Conservation (phyloP, 1,284 basidiomycete genomes). For the Waitea zeae region DNA sequence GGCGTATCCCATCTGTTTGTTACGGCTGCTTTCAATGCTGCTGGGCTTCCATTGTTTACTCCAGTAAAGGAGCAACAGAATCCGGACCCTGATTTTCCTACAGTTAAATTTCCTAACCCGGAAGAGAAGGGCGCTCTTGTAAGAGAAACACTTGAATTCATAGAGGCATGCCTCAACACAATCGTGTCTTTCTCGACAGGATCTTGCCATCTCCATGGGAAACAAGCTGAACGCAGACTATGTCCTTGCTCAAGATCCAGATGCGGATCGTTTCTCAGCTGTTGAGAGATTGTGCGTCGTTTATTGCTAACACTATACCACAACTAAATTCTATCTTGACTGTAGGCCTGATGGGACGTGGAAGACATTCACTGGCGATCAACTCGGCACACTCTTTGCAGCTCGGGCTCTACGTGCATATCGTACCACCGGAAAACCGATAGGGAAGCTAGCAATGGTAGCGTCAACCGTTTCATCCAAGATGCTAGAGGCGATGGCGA, state of each 20-base stretch:
- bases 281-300: conserved; percentile 43
- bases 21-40: conserved; percentile 32
- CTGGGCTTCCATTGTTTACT: conserved; percentile 39
- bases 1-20: conserved; percentile 62
- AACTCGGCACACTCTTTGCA: conserved; percentile 65
- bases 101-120: conserved; percentile 72
- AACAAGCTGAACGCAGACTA: conserved; percentile 30
- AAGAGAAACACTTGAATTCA: conserved; percentile 4
- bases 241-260: conserved; percentile 75
- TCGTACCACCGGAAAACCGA: conserved; percentile 37
- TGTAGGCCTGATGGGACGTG: conserved; percentile 36
- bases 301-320: conserved; percentile 2
- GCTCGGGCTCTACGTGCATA: conserved; percentile 39
- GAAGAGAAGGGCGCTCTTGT: conserved; percentile 71
- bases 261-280: conserved; percentile 72
- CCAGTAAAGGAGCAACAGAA: conserved; percentile 44
- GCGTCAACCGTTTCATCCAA: conserved; percentile 80
- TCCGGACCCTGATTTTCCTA: conserved; percentile 73
- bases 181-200: conserved; percentile 30
- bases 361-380: conserved; percentile 70
- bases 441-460: conserved; percentile 67
- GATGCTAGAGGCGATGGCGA: conserved; percentile 66
- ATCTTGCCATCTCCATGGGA: conserved; percentile 50
- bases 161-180: neutral
- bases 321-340: conserved; percentile 1